A percentile compares a stretch with the other conserved stretches of the same genome.
phyloP scores from a whole-genome alignment of 169 alveolate species.

The Plasmodium gonderi region DNA sequence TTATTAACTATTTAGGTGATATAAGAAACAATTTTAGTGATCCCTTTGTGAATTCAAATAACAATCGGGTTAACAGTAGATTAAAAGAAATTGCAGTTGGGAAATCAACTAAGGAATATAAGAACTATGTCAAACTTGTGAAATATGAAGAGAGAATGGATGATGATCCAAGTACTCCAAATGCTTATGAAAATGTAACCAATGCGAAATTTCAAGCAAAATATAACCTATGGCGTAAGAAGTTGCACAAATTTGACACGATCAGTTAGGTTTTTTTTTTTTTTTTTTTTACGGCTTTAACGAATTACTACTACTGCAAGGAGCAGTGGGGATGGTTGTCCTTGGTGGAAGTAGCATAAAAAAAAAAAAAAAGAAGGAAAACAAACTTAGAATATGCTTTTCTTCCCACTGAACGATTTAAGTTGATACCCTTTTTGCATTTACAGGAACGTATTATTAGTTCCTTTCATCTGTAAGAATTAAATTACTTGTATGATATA shows the following conservation, averaged over 20 bases:
- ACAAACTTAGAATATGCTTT: too few species aligned
- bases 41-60: conserved; percentile 3
- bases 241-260: conserved; percentile 81
- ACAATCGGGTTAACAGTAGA: conserved; percentile 77
- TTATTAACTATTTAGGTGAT: conserved; percentile 60
- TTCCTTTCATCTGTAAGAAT: too few species aligned
- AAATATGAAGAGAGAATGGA: conserved; percentile 80
- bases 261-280: not conserved
- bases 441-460: too few species aligned
- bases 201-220: conserved; percentile 83
- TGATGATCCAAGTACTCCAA: conserved; percentile 86
- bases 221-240: conserved; percentile 83
- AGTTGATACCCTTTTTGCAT: too few species aligned
- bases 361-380: too few species aligned
- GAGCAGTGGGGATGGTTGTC: too few species aligned
- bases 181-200: conserved; percentile 80
- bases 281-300: too few species aligned
- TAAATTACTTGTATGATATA: too few species aligned
- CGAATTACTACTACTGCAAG: too few species aligned
- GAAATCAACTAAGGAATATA: conserved; percentile 85
- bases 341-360: too few species aligned
- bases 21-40: conserved; percentile 59
- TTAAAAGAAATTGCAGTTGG: conserved; percentile 86
- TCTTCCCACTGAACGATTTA: too few species aligned
- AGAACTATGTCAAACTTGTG: conserved; percentile 82